phyloP scores from a whole-genome alignment of 179 eudicot genomes.

The Carnegiea gigantea region DNA sequence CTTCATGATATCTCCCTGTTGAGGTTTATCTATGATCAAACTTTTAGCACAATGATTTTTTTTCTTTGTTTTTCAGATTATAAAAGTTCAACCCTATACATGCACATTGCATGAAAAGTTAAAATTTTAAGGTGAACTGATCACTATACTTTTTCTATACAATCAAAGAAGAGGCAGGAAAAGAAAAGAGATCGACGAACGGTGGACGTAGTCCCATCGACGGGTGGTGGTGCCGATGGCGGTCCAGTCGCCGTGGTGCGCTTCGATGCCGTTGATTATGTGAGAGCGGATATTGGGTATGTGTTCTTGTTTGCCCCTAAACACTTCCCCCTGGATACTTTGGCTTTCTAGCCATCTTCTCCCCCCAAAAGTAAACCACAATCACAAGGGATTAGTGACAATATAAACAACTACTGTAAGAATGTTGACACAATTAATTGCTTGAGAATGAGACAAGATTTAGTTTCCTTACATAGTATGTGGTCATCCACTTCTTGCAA shows the following conservation, averaged over 20 bases:
- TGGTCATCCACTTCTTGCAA: no score
- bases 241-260: constrained; percentile 14
- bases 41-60: no score
- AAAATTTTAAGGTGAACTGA: no score
- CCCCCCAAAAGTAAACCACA: neutral
- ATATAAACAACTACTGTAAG: no score
- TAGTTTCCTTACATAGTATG: no score
- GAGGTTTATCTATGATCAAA: neutral
- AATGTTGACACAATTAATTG: no score
- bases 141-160: no score
- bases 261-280: neutral
- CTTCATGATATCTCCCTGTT: constrained; percentile 10
- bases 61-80: no score
- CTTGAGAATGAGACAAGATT: no score
- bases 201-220: constrained; percentile 2
- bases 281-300: constrained; percentile 10
- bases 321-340: constrained; percentile 5
- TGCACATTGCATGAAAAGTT: no score
- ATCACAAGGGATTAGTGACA: neutral
- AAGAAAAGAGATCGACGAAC: neutral
- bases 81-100: no score
- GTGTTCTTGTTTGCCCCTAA: constrained; percentile 11
- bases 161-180: no score
- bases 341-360: neutral
- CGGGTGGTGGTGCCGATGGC: constrained; percentile 13